A percentile compares a stretch with the other conserved stretches of the same genome.
Conservation (phyloP, 2,329 filamentous ascomycete species). For the Aspergillus aculeatus region DNA sequence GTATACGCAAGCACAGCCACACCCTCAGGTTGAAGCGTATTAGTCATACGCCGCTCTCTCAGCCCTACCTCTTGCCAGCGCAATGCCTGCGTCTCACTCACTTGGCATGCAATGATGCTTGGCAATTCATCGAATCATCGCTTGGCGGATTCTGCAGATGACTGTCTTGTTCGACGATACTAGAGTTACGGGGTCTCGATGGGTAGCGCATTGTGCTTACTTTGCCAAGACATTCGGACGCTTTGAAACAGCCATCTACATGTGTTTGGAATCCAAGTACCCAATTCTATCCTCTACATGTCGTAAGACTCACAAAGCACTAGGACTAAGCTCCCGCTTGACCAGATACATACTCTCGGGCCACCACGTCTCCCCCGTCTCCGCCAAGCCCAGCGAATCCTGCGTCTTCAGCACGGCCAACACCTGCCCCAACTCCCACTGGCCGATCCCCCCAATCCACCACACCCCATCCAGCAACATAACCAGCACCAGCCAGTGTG, state of each 20-base stretch:
- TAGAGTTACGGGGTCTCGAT: too few relatives aligned
- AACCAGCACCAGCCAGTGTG: conserved; percentile 36
- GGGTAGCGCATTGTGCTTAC: too few relatives aligned
- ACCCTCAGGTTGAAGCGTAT: conserved; percentile 12
- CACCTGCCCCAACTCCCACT: conserved; percentile 26
- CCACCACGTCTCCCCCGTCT: conserved; percentile 23
- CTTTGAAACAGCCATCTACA: too few relatives aligned
- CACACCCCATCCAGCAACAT: conserved; percentile 33
- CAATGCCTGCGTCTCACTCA: too few relatives aligned
- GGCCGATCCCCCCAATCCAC: conserved; percentile 33
- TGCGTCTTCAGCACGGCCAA: conserved; percentile 21
- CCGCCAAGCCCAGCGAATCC: conserved; percentile 6
- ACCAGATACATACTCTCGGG: conserved; percentile 25
- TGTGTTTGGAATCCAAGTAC: too few relatives aligned
- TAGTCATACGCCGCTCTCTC: conserved; percentile 18
- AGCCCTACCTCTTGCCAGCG: background rate
- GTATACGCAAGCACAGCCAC: conserved; percentile 16
- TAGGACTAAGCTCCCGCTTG: conserved; percentile 16
- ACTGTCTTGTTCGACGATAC: too few relatives aligned
- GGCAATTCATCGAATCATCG: too few relatives aligned
- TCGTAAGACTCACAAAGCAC: background rate
- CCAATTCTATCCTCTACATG: too few relatives aligned
- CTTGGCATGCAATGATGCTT: too few relatives aligned
- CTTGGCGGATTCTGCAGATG: too few relatives aligned
- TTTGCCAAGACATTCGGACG: too few relatives aligned